phyloP scores from a whole-genome alignment of 768 basidiomycete species.

The Lactarius evosmus region DNA sequence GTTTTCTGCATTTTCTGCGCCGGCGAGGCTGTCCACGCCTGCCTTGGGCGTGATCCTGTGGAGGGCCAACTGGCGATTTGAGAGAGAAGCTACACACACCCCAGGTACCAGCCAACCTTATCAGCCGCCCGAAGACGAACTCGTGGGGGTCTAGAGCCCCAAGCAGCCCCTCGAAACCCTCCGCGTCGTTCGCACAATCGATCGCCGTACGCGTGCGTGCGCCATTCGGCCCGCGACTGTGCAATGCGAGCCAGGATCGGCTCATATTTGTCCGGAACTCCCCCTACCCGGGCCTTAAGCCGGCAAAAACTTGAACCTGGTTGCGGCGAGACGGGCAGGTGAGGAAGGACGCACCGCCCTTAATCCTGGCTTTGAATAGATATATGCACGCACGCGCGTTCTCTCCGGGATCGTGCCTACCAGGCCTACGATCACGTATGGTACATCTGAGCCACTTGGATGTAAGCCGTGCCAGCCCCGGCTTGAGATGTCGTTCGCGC shows the following conservation, averaged over 20 bases:
- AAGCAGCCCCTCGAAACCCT: not conserved
- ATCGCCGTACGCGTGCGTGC: not conserved
- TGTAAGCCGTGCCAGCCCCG: not conserved
- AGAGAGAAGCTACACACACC: not conserved
- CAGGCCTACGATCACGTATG: not conserved
- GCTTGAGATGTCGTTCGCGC: not conserved
- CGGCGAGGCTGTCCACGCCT: not conserved
- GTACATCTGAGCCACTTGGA: no score
- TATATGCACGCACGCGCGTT: not conserved
- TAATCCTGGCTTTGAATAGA: not conserved
- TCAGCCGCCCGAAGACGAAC: not conserved
- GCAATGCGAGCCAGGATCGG: not conserved
- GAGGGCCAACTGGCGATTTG: not conserved
- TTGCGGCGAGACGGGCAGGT: not conserved
- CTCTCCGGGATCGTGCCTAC: not conserved
- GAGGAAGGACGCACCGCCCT: not conserved
- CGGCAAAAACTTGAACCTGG: not conserved
- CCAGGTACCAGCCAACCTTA: not conserved
- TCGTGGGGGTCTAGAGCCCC: not conserved
- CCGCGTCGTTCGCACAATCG: not conserved
- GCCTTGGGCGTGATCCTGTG: not conserved
- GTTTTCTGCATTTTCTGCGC: not conserved
- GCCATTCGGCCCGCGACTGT: not conserved
- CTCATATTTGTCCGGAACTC: not conserved
- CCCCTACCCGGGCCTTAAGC: not conserved